Evolutionary conservation across 2,329 filamentous ascomycete species (phyloP), one percentile per base, ranked within the genome.

Genomic region (Aulographum hederae): DNA sequence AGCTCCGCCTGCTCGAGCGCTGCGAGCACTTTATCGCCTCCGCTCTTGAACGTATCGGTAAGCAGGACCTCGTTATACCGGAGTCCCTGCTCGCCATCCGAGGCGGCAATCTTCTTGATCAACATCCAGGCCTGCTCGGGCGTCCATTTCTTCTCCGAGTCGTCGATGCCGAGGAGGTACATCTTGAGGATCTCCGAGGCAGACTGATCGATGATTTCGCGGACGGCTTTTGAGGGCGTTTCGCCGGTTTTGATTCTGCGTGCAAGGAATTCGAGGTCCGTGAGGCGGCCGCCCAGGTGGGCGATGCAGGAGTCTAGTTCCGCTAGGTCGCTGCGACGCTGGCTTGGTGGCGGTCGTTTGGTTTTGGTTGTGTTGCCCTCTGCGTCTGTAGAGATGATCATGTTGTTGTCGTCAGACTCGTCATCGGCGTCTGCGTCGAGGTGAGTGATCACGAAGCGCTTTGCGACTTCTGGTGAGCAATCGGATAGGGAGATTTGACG

Each of bases 241-340:
- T 94, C 84, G 12, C 89, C 86, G 1, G 78, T 73, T 54, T 82
- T 81, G 43, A 98, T 78, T 13, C 89, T 69, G 21, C 86, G 73
- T n/a, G 85, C 78, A 27, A 98, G 70, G 46, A 89, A 91, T 48
- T 95, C 86, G 14, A 98, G 73, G 46, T 98, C 89, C 0, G 84
- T 93, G n/a, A 98, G 65, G 3, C 89, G 79, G 2, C 89, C 89
- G 15, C 89, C 89, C 2, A 98, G 66, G 0, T 74, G 67, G 18
- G 73, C 67, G 40, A 95, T 91, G 42, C 79, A 85, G 18, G 65
- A 65, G 44, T 94, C 84, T 2, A 98, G 65, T 38, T 85, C 79
- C 1, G 54, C 51, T 5, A 89, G 59, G 38, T 84, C 66, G 28
- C 54, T 50, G 19, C 62, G 58, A 33, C 52, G 47, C 40, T 67